phyloP scores from a whole-genome alignment of 176 grass and related monocot genomes.

The Eremochloa ophiuroides region DNA sequence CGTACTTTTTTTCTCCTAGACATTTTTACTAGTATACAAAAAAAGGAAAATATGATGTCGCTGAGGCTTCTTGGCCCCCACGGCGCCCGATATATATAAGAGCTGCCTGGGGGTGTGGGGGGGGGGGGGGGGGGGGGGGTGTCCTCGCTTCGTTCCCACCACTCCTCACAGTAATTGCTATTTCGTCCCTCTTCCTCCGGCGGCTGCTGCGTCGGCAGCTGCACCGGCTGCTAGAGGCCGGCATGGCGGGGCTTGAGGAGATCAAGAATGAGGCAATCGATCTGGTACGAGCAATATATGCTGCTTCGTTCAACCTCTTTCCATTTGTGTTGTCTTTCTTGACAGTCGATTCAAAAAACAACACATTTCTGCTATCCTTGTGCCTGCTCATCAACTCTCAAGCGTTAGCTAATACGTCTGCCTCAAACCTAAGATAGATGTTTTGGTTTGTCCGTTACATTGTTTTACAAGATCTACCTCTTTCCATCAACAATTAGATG shows the following conservation, averaged over 20 bases:
- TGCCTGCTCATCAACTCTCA: too few species aligned
- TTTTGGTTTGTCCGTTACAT: background rate
- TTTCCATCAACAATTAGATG: background rate
- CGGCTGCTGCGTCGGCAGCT: background rate
- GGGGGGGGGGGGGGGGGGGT: too few species aligned
- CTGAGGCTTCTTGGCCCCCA: too few species aligned
- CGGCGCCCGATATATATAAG: too few species aligned
- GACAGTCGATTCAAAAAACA: background rate
- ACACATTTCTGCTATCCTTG: background rate
- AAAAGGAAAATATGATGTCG: too few species aligned
- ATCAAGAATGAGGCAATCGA: conserved; percentile 88
- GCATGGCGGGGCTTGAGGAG: conserved; percentile 44
- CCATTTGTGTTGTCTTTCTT: background rate
- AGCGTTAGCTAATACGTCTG: too few species aligned
- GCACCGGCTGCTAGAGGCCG: background rate
- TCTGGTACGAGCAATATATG: conserved; percentile 39
- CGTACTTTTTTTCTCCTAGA: too few species aligned
- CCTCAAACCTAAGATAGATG: too few species aligned
- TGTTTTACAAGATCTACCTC: background rate
- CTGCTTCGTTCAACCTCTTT: background rate
- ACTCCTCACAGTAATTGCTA: background rate
- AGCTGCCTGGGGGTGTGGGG: too few species aligned
- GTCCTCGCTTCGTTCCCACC: background rate
- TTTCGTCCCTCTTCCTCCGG: background rate
- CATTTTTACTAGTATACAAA: too few species aligned